A percentile compares a stretch with the other conserved stretches of the same genome.
These are phyloP conservation scores for Populus nigra DNA, from an alignment of 345 rosid species.

Conservation along the genomic window DNA sequence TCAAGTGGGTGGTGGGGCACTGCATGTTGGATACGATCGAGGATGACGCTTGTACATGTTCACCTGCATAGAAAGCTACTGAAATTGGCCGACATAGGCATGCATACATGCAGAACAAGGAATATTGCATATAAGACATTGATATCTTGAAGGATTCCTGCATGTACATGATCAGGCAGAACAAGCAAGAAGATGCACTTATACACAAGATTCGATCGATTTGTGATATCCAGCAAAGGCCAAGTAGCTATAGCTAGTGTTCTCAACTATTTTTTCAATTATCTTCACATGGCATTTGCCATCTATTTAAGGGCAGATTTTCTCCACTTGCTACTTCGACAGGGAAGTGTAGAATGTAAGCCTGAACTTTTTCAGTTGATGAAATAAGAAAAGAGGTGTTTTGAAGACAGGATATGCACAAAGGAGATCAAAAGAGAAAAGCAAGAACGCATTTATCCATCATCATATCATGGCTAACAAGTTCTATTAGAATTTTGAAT, in stretches of 20 bases:
- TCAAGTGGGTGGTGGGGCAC: background rate
- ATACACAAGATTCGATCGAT: background rate
- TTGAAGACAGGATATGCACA: background rate
- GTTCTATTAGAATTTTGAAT: background rate
- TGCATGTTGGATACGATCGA: background rate
- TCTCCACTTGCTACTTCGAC: background rate
- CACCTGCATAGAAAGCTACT: background rate
- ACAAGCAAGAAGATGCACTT: background rate
- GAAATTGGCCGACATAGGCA: slow-evolving; percentile 22
- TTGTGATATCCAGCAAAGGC: background rate
- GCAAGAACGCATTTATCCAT: background rate
- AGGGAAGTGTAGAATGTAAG: background rate
- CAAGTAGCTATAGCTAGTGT: background rate
- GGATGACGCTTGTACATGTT: background rate
- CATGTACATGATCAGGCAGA: slow-evolving; percentile 5
- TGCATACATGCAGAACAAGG: slow-evolving; percentile 9
- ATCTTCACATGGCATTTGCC: slow-evolving; percentile 4
- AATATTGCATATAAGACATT: slow-evolving; percentile 12
- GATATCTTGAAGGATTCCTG: slow-evolving; percentile 3
- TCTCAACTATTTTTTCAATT: background rate
- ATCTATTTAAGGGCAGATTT: slow-evolving; percentile 10
- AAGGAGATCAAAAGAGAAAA: background rate
- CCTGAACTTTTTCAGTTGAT: background rate
- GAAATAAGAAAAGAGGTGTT: background rate
- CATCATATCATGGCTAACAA: background rate